Percentiles rank a stretch among this genome's conserved stretches.
Conservation (phyloP, 257 asterid species). For the Solanum pinnatisectum region DNA sequence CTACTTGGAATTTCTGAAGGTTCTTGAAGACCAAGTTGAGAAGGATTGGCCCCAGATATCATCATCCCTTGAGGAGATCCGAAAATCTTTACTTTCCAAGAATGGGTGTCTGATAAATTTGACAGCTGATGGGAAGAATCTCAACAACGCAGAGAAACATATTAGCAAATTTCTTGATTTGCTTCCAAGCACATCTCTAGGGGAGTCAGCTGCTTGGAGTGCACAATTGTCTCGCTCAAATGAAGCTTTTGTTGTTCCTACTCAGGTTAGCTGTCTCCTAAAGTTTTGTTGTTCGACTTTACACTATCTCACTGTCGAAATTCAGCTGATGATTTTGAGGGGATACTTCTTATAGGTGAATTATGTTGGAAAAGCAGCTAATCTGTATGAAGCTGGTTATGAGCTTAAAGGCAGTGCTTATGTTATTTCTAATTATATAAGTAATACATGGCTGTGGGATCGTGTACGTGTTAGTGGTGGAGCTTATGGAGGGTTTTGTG, state of each 20-base stretch:
- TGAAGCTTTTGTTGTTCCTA: conserved; percentile 93
- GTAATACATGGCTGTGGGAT: conserved; percentile 97
- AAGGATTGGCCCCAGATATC: conserved; percentile 76
- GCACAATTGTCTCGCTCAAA: conserved; percentile 56
- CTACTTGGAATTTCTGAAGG: conserved; percentile 76
- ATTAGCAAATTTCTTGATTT: conserved; percentile 68
- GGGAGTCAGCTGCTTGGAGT: conserved; percentile 50
- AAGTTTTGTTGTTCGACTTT: neutral
- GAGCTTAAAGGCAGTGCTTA: conserved; percentile 90
- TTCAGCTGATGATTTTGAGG: neutral
- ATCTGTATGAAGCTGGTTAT: conserved; percentile 78
- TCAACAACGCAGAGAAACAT: conserved; percentile 51
- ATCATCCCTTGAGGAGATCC: conserved; percentile 90
- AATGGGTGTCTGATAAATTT: conserved; percentile 75
- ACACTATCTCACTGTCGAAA: neutral
- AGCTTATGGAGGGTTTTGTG: conserved; percentile 99
- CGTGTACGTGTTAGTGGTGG: conserved; percentile 99
- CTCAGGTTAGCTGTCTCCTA: conserved; percentile 55
- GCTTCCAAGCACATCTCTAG: conserved; percentile 65
- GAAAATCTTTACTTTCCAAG: conserved; percentile 61
- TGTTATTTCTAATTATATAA: conserved; percentile 74
- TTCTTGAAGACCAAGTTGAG: conserved; percentile 72
- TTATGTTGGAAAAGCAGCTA: conserved; percentile 98
- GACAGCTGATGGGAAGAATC: conserved; percentile 82
- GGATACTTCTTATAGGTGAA: conserved; percentile 55